Evolutionary conservation across 371 early-diverging fungal species (phyloP).

Genomic region (Apophysomyces trapeziformis): DNA sequence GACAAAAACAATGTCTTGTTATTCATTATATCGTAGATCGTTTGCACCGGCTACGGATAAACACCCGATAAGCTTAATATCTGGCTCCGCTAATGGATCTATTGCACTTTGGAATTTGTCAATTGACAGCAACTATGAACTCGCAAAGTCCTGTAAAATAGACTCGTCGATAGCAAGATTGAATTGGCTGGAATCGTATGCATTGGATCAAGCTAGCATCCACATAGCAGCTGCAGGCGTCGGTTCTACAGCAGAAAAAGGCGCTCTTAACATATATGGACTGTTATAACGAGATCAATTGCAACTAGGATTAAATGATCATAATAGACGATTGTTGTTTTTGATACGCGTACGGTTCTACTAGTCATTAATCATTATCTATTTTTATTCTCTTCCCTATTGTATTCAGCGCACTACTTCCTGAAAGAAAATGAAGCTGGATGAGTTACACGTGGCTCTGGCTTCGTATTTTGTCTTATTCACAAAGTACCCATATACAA

Average conservation of each 20-base stretch:
- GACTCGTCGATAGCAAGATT: slow-evolving; percentile 19
- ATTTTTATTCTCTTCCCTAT: no score
- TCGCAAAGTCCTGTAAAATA: slow-evolving; percentile 12
- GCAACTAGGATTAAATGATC: no score
- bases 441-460: no score
- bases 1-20: no score
- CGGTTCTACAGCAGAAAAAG: slow-evolving; percentile 14
- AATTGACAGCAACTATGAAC: neutral
- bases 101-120: slow-evolving; percentile 21
- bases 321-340: no score
- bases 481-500: no score
- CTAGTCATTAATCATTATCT: no score
- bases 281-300: no score
- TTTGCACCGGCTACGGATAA: slow-evolving; percentile 17
- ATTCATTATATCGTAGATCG: slow-evolving; percentile 13
- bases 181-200: slow-evolving; percentile 22
- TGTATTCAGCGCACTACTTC: no score
- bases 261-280: slow-evolving; percentile 23
- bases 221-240: slow-evolving; percentile 24
- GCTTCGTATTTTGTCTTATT: no score
- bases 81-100: slow-evolving; percentile 30
- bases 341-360: no score
- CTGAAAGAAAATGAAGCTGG: no score
- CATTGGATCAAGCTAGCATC: neutral
- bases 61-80: slow-evolving; percentile 16